These are phyloP conservation scores for Aspergillus saccharolyticus DNA, from an alignment of 495 filamentous ascomycete genomes.

Conservation along the genomic window DNA sequence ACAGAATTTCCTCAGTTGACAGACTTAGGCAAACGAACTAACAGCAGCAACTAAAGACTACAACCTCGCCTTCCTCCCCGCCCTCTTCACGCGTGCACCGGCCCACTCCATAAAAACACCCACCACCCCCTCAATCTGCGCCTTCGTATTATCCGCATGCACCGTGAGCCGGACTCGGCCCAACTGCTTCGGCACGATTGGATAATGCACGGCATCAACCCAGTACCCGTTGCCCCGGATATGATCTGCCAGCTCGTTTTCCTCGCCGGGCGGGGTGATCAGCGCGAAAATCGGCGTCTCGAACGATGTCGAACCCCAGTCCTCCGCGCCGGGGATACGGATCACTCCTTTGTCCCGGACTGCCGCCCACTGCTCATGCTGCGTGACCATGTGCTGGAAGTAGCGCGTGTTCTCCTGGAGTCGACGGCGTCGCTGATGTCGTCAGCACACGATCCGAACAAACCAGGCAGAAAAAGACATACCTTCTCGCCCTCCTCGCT, in stretches of 20 bases:
- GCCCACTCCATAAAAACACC: slow-evolving; percentile 1
- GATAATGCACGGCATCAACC: slow-evolving; percentile 3
- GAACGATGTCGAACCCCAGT: not conserved
- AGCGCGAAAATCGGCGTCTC: not conserved
- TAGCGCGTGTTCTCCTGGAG: not conserved
- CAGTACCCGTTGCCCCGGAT: not conserved
- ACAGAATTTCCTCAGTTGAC: too few relatives aligned
- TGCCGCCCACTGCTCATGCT: not conserved
- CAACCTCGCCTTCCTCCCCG: not conserved
- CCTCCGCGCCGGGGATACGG: not conserved
- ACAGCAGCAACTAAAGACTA: not conserved
- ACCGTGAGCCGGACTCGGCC: not conserved
- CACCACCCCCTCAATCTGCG: slow-evolving; percentile 2
- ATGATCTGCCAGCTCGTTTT: not conserved
- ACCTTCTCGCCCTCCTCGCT: slow-evolving; percentile 6
- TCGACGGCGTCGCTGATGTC: not conserved
- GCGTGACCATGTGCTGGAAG: not conserved
- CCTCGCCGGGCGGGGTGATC: not conserved
- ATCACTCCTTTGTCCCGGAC: not conserved
- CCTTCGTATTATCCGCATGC: slow-evolving; percentile 4
- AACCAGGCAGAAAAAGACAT: not conserved
- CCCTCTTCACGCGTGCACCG: not conserved
- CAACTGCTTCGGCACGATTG: not conserved
- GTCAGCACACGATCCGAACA: not conserved
- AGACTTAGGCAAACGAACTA: too few relatives aligned